Evolutionary conservation across 2,329 filamentous ascomycete species (phyloP).

Genomic region (Pseudofabraea citricarpa): DNA sequence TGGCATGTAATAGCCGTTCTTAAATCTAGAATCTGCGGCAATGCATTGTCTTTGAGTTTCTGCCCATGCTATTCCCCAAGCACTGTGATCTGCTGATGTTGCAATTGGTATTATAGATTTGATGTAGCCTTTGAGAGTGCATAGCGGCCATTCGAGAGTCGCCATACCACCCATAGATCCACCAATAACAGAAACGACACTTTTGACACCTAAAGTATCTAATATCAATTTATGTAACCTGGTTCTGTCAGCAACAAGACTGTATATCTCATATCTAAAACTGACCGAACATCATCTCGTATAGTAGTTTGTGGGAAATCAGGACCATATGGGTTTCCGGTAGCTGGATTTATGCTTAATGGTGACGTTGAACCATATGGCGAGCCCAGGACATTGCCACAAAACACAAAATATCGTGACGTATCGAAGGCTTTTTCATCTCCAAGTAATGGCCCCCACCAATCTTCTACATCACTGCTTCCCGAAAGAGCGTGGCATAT

Average conservation of each 20-base stretch:
- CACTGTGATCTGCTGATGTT: conserved; percentile 49
- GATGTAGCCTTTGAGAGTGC: conserved; percentile 44
- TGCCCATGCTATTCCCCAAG: conserved; percentile 56
- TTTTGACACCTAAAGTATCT: conserved; percentile 46
- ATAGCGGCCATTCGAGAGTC: conserved; percentile 51
- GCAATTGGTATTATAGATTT: conserved; percentile 49
- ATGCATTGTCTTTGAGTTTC: conserved; percentile 50
- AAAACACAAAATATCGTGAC: conserved; percentile 75
- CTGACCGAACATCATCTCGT: conserved; percentile 86
- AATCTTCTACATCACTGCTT: conserved; percentile 75
- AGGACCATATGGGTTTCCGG: conserved; percentile 74
- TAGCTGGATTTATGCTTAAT: conserved; percentile 68
- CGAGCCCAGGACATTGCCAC: conserved; percentile 76
- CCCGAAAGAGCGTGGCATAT: conserved; percentile 78
- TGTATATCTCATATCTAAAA: conserved; percentile 20
- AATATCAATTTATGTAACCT: conserved; percentile 46
- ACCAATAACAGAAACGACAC: conserved; percentile 49
- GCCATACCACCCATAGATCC: conserved; percentile 57
- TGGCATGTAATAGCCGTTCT: conserved; percentile 29
- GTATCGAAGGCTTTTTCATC: conserved; percentile 74
- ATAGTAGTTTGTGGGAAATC: conserved; percentile 94
- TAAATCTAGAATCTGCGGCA: conserved; percentile 27
- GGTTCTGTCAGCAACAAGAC: conserved; percentile 24
- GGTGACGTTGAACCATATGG: conserved; percentile 78
- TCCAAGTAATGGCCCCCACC: conserved; percentile 78